Evolutionary conservation across 352 stramenopile species (phyloP).

Genomic region (Aphanomyces invadans): DNA sequence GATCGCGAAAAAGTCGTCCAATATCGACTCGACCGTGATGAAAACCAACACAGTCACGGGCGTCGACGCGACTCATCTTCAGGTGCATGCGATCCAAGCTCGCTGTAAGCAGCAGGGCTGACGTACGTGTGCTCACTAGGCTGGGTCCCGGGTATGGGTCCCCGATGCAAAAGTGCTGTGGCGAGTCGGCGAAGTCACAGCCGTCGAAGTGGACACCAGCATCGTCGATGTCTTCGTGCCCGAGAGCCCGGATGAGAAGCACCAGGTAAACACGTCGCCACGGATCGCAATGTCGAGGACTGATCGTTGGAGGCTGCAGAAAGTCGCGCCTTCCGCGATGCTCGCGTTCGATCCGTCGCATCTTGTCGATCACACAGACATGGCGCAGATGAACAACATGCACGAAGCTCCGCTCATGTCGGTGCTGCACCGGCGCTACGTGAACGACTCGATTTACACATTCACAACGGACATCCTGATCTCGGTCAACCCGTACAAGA

Average conservation of each 20-base stretch:
- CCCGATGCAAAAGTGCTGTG: constrained; percentile 64
- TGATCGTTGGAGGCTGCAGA: too few relatives aligned
- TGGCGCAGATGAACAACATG: constrained; percentile 87
- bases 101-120: background rate
- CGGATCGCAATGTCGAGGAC: too few relatives aligned
- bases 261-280: constrained; percentile 9
- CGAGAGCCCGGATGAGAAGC: constrained; percentile 23
- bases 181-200: constrained; percentile 68
- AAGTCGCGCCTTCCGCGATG: constrained; percentile 8
- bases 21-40: background rate
- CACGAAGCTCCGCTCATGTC: constrained; percentile 78
- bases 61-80: constrained; percentile 10
- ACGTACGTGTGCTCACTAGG: background rate
- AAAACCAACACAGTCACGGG: constrained; percentile 9
- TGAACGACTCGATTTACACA: constrained; percentile 76
- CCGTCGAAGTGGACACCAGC: constrained; percentile 24
- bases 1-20: background rate
- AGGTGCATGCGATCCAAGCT: constrained; percentile 10
- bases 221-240: constrained; percentile 17
- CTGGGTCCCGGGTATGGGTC: constrained; percentile 46
- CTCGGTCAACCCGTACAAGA: constrained; percentile 84
- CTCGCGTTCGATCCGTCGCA: constrained; percentile 73
- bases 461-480: constrained; percentile 80
- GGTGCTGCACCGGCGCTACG: constrained; percentile 71
- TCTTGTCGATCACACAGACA: constrained; percentile 74